Conservation (phyloP, 1,284 basidiomycete genomes). For the Vanrija humicola region DNA sequence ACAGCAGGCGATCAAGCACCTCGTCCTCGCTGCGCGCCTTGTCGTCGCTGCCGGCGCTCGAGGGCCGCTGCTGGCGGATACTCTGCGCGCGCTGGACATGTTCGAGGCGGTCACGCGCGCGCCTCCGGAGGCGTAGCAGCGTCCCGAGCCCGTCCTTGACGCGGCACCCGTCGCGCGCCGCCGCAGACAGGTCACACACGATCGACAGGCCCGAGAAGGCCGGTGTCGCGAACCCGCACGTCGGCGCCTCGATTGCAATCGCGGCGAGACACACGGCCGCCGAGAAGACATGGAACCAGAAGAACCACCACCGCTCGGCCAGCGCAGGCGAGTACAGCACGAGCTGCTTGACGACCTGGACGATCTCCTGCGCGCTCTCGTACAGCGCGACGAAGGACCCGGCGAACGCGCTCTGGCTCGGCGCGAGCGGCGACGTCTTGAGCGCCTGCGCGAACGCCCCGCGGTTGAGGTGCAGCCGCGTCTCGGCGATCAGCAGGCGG, state of each 20-base stretch:
- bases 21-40: constrained; percentile 1
- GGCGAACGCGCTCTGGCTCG: constrained; percentile 26
- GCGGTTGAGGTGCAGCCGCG: constrained; percentile 42
- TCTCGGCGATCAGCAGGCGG: constrained; percentile 38
- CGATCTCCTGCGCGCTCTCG: constrained; percentile 43
- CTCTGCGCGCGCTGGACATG: neutral
- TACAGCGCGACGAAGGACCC: constrained; percentile 37
- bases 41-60: neutral
- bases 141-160: constrained; percentile 44
- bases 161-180: constrained; percentile 40
- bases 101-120: constrained; percentile 33
- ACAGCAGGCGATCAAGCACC: constrained; percentile 8
- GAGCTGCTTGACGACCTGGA: constrained; percentile 40
- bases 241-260: constrained; percentile 43
- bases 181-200: constrained; percentile 43
- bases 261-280: constrained; percentile 45
- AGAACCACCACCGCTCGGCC: constrained; percentile 41
- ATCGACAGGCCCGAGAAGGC: constrained; percentile 41
- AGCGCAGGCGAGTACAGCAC: constrained; percentile 44
- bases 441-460: constrained; percentile 40
- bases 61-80: neutral
- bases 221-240: constrained; percentile 43
- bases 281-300: constrained; percentile 46
- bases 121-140: constrained; percentile 35
- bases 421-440: constrained; percentile 31